Evolutionary conservation across 345 rosid genomes (phyloP), one percentile per base, ranked within the genome.

Genomic region (Salix purpurea): DNA sequence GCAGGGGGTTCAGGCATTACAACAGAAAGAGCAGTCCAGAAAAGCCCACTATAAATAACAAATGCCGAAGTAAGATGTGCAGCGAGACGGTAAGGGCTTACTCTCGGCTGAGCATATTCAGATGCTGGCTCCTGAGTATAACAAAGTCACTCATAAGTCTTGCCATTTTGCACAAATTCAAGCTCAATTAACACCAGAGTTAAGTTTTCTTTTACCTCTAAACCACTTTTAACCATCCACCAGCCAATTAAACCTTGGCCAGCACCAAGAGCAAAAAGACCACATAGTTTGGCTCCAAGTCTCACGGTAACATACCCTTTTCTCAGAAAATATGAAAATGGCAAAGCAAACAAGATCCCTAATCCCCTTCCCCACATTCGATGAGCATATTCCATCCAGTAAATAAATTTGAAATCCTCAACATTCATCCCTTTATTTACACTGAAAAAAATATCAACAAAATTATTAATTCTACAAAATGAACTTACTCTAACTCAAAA

Each of bases 201-300:
- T 18, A 21, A 67, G 77, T 46, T 67, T 37, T 61, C 65, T 74
- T 6, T 82, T 78, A 93, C 98, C 97, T 93, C 99, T 81, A 96
- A 78, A 74, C 99, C 99, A 80, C 99, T 96, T 84, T 92, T 96
- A 39, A 96, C 99, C 99, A 96, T 93, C 99, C 99, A 96, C 97
- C 98, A 96, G 79, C 98, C 98, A 78, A 96, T 92, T 73, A 93
- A 81, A 77, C 99, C 98, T 90, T 92, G 98, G 66, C 94, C 98
- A 83, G 97, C 97, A 84, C 98, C 99, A 78, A 96, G 99, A 46
- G 91, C 94, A 74, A 92, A 96, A 67, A 90, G 88, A 79, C 86
- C 87, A 77, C 93, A 91, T 75, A 96, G 94, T 82, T 89, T 77
- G 58, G 90, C 71, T 76, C 97, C 99, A 76, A 96, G 97, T 67